These are phyloP conservation scores for Diaporthe longicolla DNA, from an alignment of 2,329 filamentous ascomycete genomes.

Conservation along the genomic window DNA sequence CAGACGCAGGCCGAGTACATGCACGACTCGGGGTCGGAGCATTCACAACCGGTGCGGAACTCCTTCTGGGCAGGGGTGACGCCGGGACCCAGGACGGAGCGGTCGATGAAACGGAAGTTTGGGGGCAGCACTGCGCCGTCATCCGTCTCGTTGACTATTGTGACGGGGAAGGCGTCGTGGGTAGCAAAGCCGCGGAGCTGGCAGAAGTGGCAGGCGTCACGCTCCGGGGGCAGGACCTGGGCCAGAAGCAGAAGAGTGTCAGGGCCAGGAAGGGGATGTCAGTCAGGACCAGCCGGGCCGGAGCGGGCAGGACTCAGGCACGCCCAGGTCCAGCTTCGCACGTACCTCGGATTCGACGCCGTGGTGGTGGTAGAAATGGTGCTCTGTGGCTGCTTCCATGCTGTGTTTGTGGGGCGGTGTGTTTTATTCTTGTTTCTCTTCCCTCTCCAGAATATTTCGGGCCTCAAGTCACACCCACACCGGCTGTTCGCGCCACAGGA, in stretches of 20 bases:
- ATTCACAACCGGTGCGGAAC: conserved; percentile 79
- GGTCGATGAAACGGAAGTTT: conserved; percentile 78
- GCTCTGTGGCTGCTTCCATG: conserved; percentile 62
- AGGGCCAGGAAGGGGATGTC: background rate
- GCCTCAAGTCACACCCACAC: background rate
- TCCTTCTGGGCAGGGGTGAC: conserved; percentile 72
- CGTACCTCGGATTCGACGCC: conserved; percentile 52
- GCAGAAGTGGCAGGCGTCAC: conserved; percentile 69
- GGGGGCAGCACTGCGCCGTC: conserved; percentile 66
- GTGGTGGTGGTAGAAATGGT: conserved; percentile 68
- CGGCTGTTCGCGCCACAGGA: background rate
- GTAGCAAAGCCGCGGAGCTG: conserved; percentile 70
- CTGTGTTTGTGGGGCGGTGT: background rate
- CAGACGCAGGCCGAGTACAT: conserved; percentile 78
- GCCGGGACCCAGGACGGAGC: conserved; percentile 70
- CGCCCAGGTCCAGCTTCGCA: background rate
- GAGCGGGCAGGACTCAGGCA: background rate
- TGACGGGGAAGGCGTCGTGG: conserved; percentile 66
- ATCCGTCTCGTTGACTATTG: conserved; percentile 75
- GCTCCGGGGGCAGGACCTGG: conserved; percentile 27
- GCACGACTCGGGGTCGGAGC: conserved; percentile 73
- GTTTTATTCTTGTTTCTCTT: no score
- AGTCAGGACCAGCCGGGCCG: conserved; percentile 17
- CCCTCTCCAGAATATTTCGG: no score
- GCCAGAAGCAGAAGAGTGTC: background rate